Base-by-base conservation (phyloP, 331 rosid genomes). In the Quercus lobata region DNA sequence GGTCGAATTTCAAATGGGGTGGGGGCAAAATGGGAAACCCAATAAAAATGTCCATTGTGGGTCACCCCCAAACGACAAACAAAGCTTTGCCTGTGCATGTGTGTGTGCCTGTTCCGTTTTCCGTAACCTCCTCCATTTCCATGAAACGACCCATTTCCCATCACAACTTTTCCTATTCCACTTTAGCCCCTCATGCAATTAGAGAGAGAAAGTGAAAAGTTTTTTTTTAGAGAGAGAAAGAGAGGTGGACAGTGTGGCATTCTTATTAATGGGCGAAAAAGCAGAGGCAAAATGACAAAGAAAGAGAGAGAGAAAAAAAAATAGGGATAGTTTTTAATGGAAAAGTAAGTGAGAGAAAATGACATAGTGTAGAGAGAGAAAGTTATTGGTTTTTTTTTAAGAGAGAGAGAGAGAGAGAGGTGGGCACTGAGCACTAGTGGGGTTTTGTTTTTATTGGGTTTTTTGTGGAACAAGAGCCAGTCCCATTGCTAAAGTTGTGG, bases 101-200 rank as follows among this genome's bases (percentile, higher is more conserved):
- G 18, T 14, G 46, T 37, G 46, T 0, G 46, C 46, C 46, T 41
- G 1, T 41, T 8, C 46, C 46, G 46, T 41, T 41, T 41, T 9
- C 46, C 46, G 46, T 41, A 41, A 41, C 54, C 54, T 12, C 54
- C 54, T 1, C 54, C 54, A 14, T 60, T 0, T 24, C 66, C 30
- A 1, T 10, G 68, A 60, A 24, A 14, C 68, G 68, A 35, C 52
- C 52, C 18, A 21, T 68, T 35, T 68, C 53, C 72, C 71, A 65
- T 21, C 22, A 65, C 25, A 25, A 68, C 53, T 24, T 68, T 68
- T 19, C 37, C 7, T 35, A 22, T 27, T 21, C 73, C 60, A 41
- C 22, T 73, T 82, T 68, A 73, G 63, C 77, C 88, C 83, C 88
- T 83, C 91, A 88, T 86, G 86, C 83, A 78, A 46, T 68, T 49